Conservation (phyloP, 2,329 filamentous ascomycete genomes). For the Metarhizium anisopliae region DNA sequence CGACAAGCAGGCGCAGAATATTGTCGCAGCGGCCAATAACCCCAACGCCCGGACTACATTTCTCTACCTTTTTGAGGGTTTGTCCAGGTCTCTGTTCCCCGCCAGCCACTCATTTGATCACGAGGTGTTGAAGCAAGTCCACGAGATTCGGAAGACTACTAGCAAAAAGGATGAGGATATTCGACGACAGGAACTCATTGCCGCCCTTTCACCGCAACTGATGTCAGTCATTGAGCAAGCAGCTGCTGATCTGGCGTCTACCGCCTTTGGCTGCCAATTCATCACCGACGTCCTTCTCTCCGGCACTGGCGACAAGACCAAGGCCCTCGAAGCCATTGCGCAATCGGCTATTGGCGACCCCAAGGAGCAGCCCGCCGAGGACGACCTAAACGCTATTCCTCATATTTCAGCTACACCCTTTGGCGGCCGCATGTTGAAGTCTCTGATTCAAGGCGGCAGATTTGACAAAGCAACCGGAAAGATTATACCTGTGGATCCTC, state of each 20-base stretch:
- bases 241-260: slow-evolving; percentile 59
- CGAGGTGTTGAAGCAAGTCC: slow-evolving; percentile 66
- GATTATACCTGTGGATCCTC: slow-evolving; percentile 62
- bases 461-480: slow-evolving; percentile 69
- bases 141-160: slow-evolving; percentile 69
- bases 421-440: slow-evolving; percentile 81
- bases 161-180: slow-evolving; percentile 84
- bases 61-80: slow-evolving; percentile 70
- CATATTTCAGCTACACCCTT: slow-evolving; percentile 54
- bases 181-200: slow-evolving; percentile 67
- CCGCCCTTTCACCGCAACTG: slow-evolving; percentile 64
- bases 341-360: slow-evolving; percentile 51
- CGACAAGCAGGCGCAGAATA: slow-evolving; percentile 52
- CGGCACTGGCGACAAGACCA: slow-evolving; percentile 64
- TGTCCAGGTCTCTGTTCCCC: slow-evolving; percentile 53
- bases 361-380: slow-evolving; percentile 28
- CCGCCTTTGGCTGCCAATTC: slow-evolving; percentile 80
- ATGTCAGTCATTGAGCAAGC: slow-evolving; percentile 64
- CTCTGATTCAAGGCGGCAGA: slow-evolving; percentile 78
- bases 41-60: slow-evolving; percentile 57
- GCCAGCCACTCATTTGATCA: slow-evolving; percentile 55
- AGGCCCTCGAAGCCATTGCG: slow-evolving; percentile 63
- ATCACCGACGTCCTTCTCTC: slow-evolving; percentile 74
- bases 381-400: slow-evolving; percentile 27
- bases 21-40: slow-evolving; percentile 57